Conservation (phyloP, 2,329 filamentous ascomycete genomes). For the Cladosporium halotolerans region DNA sequence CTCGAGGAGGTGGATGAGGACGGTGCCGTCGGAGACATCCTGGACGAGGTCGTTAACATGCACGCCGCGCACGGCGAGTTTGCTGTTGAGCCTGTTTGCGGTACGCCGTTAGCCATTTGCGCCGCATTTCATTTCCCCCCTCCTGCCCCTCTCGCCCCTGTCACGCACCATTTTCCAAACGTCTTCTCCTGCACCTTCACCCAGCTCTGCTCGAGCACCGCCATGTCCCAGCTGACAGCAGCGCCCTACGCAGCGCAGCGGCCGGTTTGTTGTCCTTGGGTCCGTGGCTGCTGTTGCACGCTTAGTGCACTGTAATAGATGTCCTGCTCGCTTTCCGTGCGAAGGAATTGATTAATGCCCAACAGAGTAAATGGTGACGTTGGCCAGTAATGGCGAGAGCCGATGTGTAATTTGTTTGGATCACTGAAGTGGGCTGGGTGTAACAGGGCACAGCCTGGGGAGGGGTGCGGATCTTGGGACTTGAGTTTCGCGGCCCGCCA, state of each 20-base stretch:
- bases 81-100: slow-evolving; percentile 73
- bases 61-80: slow-evolving; percentile 70
- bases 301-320: background rate
- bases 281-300: background rate
- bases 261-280: no score
- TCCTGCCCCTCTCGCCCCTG: no score
- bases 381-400: no score
- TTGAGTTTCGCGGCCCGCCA: slow-evolving; percentile 7
- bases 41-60: slow-evolving; percentile 80
- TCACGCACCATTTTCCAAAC: slow-evolving; percentile 85
- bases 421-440: background rate
- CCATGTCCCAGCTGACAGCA: slow-evolving; percentile 16
- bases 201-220: slow-evolving; percentile 56
- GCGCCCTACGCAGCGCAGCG: background rate
- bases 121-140: no score
- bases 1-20: slow-evolving; percentile 94
- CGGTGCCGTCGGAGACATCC: slow-evolving; percentile 89
- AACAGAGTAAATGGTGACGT: no score
- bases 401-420: no score
- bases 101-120: background rate
- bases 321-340: no score
- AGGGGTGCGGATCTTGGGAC: background rate
- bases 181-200: slow-evolving; percentile 91
- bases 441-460: background rate
- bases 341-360: no score